These are phyloP conservation scores for Bipolaris zeicola DNA, from an alignment of 2,329 filamentous ascomycete species.

Conservation along the genomic window DNA sequence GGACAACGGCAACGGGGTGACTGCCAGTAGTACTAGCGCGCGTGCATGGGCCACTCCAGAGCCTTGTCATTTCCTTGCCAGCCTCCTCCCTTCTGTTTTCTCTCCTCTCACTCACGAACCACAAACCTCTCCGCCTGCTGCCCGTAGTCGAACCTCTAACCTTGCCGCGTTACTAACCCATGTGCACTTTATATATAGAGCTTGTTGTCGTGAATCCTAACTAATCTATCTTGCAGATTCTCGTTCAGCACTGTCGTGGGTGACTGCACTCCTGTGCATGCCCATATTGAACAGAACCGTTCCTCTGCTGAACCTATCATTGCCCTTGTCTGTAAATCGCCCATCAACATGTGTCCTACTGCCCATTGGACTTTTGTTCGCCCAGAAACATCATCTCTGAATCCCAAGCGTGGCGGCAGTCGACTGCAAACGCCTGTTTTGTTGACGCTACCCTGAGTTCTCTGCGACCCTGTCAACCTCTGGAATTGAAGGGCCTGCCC, in stretches of 20 bases:
- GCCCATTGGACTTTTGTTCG: not conserved
- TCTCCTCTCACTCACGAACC: not conserved
- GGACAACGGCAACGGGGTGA: not conserved
- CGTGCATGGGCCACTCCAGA: constrained; percentile 11
- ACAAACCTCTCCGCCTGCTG: not conserved
- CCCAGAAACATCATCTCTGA: no score
- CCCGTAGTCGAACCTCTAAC: not conserved
- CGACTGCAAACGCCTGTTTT: not conserved
- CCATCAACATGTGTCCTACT: not conserved
- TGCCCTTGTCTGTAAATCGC: no score
- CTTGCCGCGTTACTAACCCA: not conserved
- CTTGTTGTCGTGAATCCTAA: no score
- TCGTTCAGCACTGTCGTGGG: no score
- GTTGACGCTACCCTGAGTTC: not conserved
- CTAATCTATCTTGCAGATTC: no score
- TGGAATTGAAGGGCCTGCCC: no score
- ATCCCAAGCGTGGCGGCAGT: not conserved
- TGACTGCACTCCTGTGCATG: no score
- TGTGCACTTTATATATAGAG: no score
- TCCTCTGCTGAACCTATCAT: no score
- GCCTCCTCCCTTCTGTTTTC: not conserved
- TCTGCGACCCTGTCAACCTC: no score
- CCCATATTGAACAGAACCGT: no score
- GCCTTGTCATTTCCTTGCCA: not conserved
- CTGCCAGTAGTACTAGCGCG: constrained; percentile 2